Evolutionary conservation across 176 grass and related monocot genomes (phyloP).

Genomic region (Phoenix roebelenii): DNA sequence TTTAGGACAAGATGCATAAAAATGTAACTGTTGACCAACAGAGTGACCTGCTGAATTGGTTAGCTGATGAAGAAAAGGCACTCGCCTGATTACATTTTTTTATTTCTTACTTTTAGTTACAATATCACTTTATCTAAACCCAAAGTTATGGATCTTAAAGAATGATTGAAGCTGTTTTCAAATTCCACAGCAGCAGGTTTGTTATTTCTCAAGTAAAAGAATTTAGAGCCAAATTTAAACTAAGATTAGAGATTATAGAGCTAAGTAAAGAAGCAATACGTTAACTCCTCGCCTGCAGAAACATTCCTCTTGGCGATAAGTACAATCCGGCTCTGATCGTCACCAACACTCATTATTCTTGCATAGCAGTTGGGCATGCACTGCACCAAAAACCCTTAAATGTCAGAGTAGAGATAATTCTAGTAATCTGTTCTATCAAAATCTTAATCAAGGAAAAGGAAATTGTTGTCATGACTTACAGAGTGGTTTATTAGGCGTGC

Average conservation of each 20-base stretch:
- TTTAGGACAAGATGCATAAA: too few relatives aligned
- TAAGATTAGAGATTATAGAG: not conserved
- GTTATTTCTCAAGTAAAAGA: too few relatives aligned
- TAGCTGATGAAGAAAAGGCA: too few relatives aligned
- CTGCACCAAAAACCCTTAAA: slow-evolving; percentile 26
- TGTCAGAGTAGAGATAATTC: not conserved
- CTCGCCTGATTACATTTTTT: too few relatives aligned
- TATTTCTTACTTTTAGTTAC: too few relatives aligned
- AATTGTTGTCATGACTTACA: slow-evolving; percentile 25
- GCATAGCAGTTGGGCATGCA: slow-evolving; percentile 97
- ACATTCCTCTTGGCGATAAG: slow-evolving; percentile 79
- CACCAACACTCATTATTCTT: slow-evolving; percentile 64
- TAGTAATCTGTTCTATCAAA: not conserved
- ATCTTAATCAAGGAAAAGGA: not conserved
- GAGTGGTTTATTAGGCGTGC: slow-evolving; percentile 87
- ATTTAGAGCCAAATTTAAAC: not conserved
- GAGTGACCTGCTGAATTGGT: too few relatives aligned
- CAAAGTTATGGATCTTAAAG: too few relatives aligned
- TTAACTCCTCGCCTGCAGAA: slow-evolving; percentile 73
- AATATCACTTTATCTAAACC: too few relatives aligned
- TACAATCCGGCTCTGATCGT: slow-evolving; percentile 57
- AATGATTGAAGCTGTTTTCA: too few relatives aligned
- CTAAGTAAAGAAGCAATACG: slow-evolving; percentile 31
- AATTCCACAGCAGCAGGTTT: too few relatives aligned
- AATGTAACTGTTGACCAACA: too few relatives aligned